Percentiles rank a stretch among this genome's conserved stretches.
Evolutionary conservation across 1,284 basidiomycete species (phyloP).

Genomic region (Ceratobasidium sp.): DNA sequence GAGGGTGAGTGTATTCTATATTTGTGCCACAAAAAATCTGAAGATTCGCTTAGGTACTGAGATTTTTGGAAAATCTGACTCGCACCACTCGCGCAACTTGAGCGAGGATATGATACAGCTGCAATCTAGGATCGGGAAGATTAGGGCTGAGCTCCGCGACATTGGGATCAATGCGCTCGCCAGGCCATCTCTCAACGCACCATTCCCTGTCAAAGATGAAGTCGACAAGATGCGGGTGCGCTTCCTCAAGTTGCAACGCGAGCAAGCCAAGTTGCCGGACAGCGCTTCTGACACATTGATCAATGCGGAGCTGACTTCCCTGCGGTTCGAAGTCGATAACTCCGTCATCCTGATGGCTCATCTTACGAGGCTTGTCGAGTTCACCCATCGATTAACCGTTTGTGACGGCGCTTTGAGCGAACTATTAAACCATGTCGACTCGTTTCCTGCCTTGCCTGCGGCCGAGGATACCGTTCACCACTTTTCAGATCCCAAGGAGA

Average conservation of each 20-base stretch:
- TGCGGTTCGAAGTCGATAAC: constrained; percentile 64
- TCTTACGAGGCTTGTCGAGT: constrained; percentile 60
- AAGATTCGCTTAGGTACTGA: constrained; percentile 53
- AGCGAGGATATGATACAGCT: constrained; percentile 47
- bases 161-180: constrained; percentile 65
- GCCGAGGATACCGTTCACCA: constrained; percentile 58
- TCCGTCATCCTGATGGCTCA: constrained; percentile 60
- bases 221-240: constrained; percentile 56
- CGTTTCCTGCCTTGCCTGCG: constrained; percentile 66
- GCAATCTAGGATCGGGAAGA: constrained; percentile 50
- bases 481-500: constrained; percentile 51
- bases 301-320: constrained; percentile 64
- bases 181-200: constrained; percentile 52
- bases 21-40: constrained; percentile 37
- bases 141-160: constrained; percentile 67
- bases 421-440: constrained; percentile 80
- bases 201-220: constrained; percentile 62
- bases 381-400: constrained; percentile 57
- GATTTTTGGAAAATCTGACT: constrained; percentile 61
- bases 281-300: constrained; percentile 52
- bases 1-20: constrained; percentile 8
- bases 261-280: constrained; percentile 58
- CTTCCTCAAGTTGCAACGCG: constrained; percentile 58
- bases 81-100: constrained; percentile 46
- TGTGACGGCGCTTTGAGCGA: constrained; percentile 82